Base-by-base conservation (phyloP, 2,329 filamentous ascomycete species). In the Cercospora sp. region DNA sequence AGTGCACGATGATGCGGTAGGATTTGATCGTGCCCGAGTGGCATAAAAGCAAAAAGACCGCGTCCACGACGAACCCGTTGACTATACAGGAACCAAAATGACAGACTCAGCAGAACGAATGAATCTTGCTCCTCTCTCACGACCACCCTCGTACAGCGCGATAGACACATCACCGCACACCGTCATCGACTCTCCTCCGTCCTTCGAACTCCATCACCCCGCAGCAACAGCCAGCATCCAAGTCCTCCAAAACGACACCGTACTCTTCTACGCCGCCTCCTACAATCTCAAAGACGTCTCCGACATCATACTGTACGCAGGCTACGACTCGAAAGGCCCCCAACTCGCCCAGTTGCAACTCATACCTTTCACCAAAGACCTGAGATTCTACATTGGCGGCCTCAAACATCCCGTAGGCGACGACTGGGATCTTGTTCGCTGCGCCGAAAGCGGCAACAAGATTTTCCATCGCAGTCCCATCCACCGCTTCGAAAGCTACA, bases 271-370 rank as follows among this genome's bases (percentile, higher is more conserved):
- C 57, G 43, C 71, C 12, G 62, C 65, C 43, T 66, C 69, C 28
- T 70, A 72, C 62, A 53, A 66, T 6, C 18, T 37, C 10, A n/a
- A 63, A 28, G 45, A 68, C 37, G 18, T 55, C 3, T 63, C 70
- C 13, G 72, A 74, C 32, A 63, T 74, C 26, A 65, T 73, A 18
- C 40, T 73, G 2, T 70, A 72, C 60, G 70, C 66, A 13, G 72
- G 70, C 26, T 71, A 72, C 65, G 71, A 74, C 55, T 61, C 66
- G 6, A 40, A 63, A 16, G 71, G 72, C 9, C 72, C 72, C 3
- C 67, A 66, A 21, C 63, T 73, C 9, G 70, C 71, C n/a, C 66
- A 63, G 32, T 59, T 68, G n/a, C 37, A 60, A 10, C 72, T 73
- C 63, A 34, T 37, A 13, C 37, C 28, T 3, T 49, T 40, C 37